These are phyloP conservation scores for Heracleum sosnowskyi DNA, from an alignment of 129 eudicot species.

Conservation along the genomic window DNA sequence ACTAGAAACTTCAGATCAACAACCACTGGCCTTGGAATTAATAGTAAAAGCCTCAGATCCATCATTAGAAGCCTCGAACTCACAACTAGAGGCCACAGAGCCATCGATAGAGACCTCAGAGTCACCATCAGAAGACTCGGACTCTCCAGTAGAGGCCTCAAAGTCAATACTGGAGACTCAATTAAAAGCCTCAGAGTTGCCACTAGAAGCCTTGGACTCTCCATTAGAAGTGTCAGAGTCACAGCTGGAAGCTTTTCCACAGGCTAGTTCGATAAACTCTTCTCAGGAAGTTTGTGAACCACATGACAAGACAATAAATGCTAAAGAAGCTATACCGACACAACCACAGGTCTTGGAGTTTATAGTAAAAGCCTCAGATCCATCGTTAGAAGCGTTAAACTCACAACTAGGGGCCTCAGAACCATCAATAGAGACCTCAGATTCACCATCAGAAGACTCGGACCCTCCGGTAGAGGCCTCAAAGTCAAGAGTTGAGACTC, in stretches of 20 bases:
- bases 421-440: not conserved
- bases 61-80: not conserved
- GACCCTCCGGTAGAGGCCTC: not conserved
- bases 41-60: not conserved
- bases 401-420: not conserved
- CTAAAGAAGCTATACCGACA: not conserved
- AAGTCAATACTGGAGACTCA: not conserved
- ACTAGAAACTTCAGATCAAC: not conserved
- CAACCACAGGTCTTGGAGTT: not conserved
- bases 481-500: not conserved
- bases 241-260: slow-evolving; percentile 8
- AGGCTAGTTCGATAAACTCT: not conserved
- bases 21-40: not conserved
- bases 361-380: not conserved
- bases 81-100: not conserved
- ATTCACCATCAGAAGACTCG: not conserved
- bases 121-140: not conserved
- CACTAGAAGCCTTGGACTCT: not conserved
- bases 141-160: not conserved
- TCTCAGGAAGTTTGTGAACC: slow-evolving; percentile 1
- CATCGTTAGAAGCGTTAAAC: not conserved
- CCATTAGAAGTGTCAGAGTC: not conserved
- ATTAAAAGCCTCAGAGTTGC: not conserved
- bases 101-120: not conserved
- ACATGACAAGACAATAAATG: not conserved